These are phyloP conservation scores for Kokia cookei DNA, from an alignment of 441 rosid genomes.

Conservation along the genomic window DNA sequence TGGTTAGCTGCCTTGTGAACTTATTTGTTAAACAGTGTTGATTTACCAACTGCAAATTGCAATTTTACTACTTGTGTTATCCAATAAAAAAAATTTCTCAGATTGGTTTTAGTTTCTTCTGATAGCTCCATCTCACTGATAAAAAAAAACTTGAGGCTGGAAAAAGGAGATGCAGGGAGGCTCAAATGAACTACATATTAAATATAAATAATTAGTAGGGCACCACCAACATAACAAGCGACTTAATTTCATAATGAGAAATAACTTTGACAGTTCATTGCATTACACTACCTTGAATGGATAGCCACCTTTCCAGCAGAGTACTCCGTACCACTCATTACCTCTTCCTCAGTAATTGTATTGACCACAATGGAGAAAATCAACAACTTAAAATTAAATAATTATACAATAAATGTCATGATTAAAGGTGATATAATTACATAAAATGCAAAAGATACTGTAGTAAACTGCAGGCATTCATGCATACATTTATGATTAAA, in stretches of 20 bases:
- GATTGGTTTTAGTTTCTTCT: not conserved
- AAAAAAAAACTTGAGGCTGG: not conserved
- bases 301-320: not conserved
- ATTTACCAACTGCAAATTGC: not conserved
- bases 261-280: not conserved
- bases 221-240: not conserved
- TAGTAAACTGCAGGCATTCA: not conserved
- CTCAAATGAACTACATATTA: not conserved
- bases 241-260: not conserved
- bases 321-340: not conserved
- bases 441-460: not conserved
- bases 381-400: not conserved
- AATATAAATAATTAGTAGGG: not conserved
- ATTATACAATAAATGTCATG: not conserved
- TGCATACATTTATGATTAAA: not conserved
- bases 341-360: not conserved
- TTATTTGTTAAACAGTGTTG: not conserved
- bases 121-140: not conserved
- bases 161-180: not conserved
- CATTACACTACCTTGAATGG: not conserved
- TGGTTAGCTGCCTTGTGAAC: not conserved
- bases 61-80: constrained; percentile 1
- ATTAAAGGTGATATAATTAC: not conserved
- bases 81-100: not conserved
- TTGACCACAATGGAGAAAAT: not conserved